phyloP scores from a whole-genome alignment of 495 filamentous ascomycete species.

The Penicillium robsamsonii region DNA sequence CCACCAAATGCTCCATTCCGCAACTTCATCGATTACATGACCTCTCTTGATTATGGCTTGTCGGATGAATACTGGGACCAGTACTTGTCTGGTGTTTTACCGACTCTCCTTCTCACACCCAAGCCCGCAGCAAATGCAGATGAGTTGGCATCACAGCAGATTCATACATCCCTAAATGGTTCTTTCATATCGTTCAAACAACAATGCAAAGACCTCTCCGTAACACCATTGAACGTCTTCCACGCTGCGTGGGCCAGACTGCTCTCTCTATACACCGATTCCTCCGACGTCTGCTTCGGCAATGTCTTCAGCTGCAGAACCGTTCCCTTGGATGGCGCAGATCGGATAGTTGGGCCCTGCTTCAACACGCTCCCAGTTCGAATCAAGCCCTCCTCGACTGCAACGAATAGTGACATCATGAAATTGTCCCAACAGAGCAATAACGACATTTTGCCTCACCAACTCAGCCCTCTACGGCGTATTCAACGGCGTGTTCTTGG shows the following conservation, averaged over 20 bases:
- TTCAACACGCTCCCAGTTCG: constrained; percentile 81
- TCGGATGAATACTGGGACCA: constrained; percentile 62
- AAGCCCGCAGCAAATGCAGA: constrained; percentile 8
- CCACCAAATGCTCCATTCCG: constrained; percentile 27
- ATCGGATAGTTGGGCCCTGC: constrained; percentile 72
- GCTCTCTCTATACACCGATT: constrained; percentile 49
- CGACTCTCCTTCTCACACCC: constrained; percentile 37
- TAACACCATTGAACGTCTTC: constrained; percentile 60
- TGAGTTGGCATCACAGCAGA: constrained; percentile 20
- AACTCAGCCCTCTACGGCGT: constrained; percentile 65
- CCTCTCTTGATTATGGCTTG: constrained; percentile 28
- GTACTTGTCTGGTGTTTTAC: constrained; percentile 49
- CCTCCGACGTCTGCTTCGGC: constrained; percentile 74
- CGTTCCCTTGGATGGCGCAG: constrained; percentile 58
- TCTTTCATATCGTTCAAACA: constrained; percentile 47
- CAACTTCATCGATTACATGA: constrained; percentile 48
- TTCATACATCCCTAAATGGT: constrained; percentile 17
- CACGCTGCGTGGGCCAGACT: constrained; percentile 68
- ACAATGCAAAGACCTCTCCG: constrained; percentile 48
- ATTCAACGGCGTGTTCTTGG: constrained; percentile 49
- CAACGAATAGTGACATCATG: constrained; percentile 52
- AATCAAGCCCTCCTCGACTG: constrained; percentile 42
- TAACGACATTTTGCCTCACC: constrained; percentile 56
- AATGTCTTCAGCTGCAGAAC: constrained; percentile 75
- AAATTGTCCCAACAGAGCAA: constrained; percentile 55